Conservation (phyloP, 2,329 filamentous ascomycete species). For the Trichophyton verrucosum region DNA sequence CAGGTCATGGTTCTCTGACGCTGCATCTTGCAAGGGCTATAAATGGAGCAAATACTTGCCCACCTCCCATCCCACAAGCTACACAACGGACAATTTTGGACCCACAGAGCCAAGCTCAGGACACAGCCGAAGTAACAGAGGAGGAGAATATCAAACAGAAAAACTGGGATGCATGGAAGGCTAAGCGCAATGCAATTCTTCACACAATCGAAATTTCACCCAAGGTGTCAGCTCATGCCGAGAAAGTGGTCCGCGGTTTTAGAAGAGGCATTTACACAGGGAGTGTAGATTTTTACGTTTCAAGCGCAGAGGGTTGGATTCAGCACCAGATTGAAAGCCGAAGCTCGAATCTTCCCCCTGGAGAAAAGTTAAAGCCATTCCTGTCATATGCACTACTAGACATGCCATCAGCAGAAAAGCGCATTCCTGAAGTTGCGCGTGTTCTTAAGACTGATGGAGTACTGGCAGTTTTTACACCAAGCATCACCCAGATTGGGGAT, state of each 20-base stretch:
- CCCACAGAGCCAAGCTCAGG: constrained; percentile 13
- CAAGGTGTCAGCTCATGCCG: constrained; percentile 52
- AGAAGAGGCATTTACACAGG: constrained; percentile 56
- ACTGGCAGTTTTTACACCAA: constrained; percentile 61
- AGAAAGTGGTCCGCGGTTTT: constrained; percentile 53
- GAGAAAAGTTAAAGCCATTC: constrained; percentile 41
- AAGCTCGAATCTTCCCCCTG: constrained; percentile 12
- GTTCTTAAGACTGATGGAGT: constrained; percentile 52
- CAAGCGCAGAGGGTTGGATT: constrained; percentile 53
- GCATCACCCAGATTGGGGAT: constrained; percentile 62
- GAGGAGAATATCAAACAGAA: constrained; percentile 21
- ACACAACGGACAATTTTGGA: constrained; percentile 17
- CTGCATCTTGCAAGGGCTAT: constrained; percentile 63
- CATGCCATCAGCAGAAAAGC: constrained; percentile 50
- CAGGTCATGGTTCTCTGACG: constrained; percentile 70
- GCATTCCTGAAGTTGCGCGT: constrained; percentile 33
- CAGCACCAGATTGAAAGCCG: constrained; percentile 37
- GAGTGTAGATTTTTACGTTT: constrained; percentile 62
- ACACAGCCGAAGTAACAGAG: constrained; percentile 13
- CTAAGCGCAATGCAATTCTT: constrained; percentile 53
- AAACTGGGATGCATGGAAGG: constrained; percentile 36
- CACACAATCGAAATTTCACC: constrained; percentile 59
- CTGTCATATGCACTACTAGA: constrained; percentile 62
- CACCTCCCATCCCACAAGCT: constrained; percentile 32
- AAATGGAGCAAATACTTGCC: constrained; percentile 55